phyloP scores from a whole-genome alignment of 371 early-diverging fungal species.

The Mucor plumbeus region DNA sequence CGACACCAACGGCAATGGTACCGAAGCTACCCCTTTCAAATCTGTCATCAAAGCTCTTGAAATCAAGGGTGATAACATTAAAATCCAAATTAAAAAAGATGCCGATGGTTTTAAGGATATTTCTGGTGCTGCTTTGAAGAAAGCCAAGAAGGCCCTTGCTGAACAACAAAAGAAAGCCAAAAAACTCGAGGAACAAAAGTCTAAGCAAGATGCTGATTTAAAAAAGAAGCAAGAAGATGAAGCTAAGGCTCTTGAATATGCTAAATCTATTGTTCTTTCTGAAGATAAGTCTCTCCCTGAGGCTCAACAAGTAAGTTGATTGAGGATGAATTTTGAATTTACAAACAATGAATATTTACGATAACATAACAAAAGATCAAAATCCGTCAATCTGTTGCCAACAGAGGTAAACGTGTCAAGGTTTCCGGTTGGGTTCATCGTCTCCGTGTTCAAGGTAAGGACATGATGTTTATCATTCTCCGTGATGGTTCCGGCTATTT shows the following conservation, averaged over 20 bases:
- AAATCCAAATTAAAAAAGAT: conserved; percentile 73
- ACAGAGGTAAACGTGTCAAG: conserved; percentile 84
- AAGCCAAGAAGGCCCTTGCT: conserved; percentile 83
- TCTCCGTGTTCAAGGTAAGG: conserved; percentile 94
- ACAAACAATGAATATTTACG: not conserved
- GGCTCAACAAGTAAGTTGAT: conserved; percentile 66
- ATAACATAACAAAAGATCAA: conserved; percentile 67
- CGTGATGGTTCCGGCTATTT: conserved; percentile 95
- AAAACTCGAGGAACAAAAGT: conserved; percentile 72
- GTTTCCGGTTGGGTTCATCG: conserved; percentile 98
- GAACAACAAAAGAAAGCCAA: conserved; percentile 74
- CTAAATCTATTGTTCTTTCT: conserved; percentile 78
- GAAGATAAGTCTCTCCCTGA: conserved; percentile 80
- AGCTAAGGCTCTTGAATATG: conserved; percentile 81
- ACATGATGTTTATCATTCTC: conserved; percentile 93
- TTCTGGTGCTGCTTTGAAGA: conserved; percentile 91
- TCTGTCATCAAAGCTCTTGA: conserved; percentile 72
- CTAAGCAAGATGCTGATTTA: conserved; percentile 72
- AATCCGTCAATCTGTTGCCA: conserved; percentile 68
- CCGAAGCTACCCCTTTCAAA: conserved; percentile 69
- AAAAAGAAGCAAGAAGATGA: conserved; percentile 75
- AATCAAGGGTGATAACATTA: conserved; percentile 54
- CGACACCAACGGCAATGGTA: conserved; percentile 74
- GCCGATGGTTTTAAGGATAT: conserved; percentile 75
- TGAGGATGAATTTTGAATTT: not conserved